Conservation (phyloP, 192 early-diverging fungal species). For the Coemansia furcata region DNA sequence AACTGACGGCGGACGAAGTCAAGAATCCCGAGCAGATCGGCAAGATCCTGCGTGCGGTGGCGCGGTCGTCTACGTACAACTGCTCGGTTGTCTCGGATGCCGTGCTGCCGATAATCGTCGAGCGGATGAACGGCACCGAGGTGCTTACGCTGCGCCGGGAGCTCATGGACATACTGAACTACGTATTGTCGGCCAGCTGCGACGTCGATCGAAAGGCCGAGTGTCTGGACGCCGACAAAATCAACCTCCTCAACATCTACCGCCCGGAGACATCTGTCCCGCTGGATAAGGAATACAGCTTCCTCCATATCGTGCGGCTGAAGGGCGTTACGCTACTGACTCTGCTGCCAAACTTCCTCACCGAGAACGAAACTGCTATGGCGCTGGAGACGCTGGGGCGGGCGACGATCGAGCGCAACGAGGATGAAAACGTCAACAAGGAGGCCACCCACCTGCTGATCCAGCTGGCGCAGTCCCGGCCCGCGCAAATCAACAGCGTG, state of each 20-base stretch:
- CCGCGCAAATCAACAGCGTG: slow-evolving; percentile 21
- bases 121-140: slow-evolving; percentile 59
- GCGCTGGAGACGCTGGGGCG: slow-evolving; percentile 41
- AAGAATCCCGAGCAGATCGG: slow-evolving; percentile 69
- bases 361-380: slow-evolving; percentile 54
- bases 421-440: slow-evolving; percentile 53
- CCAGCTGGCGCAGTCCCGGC: slow-evolving; percentile 41
- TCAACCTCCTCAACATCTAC: slow-evolving; percentile 73
- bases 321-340: slow-evolving; percentile 69
- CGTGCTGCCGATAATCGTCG: slow-evolving; percentile 62
- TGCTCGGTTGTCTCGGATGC: slow-evolving; percentile 57
- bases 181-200: slow-evolving; percentile 70
- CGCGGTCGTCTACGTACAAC: slow-evolving; percentile 50
- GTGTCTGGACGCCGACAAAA: slow-evolving; percentile 69
- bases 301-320: slow-evolving; percentile 66
- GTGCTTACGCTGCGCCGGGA: slow-evolving; percentile 49
- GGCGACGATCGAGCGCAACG: slow-evolving; percentile 45
- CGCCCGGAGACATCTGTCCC: slow-evolving; percentile 61
- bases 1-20: slow-evolving; percentile 58
- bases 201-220: slow-evolving; percentile 33
- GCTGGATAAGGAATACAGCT: slow-evolving; percentile 68
- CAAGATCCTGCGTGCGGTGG: slow-evolving; percentile 61
- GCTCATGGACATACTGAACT: slow-evolving; percentile 67
- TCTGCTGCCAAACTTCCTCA: slow-evolving; percentile 57
- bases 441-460: slow-evolving; percentile 48